Evolutionary conservation across 2,329 filamentous ascomycete genomes (phyloP).

Genomic region (Trichoderma arundinaceum): DNA sequence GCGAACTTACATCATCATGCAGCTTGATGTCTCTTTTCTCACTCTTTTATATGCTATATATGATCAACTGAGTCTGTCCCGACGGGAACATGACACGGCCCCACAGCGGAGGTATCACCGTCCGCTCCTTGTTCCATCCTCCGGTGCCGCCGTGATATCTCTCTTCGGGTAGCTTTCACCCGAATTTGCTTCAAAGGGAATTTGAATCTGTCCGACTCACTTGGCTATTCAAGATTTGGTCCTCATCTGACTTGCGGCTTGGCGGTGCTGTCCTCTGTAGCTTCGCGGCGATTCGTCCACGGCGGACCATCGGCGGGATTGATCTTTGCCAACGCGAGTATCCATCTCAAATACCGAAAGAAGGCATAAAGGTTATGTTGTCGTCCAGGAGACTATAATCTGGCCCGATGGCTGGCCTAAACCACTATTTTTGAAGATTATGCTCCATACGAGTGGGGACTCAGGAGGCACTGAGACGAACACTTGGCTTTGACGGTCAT

Average conservation of each 20-base stretch:
- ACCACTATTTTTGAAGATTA: too few species aligned
- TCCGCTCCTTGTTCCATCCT: not conserved
- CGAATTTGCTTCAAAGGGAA: not conserved
- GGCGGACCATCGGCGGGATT: conserved; percentile 6
- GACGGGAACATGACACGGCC: not conserved
- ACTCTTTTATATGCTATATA: too few species aligned
- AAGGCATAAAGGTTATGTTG: not conserved
- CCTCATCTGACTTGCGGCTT: not conserved
- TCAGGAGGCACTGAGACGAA: not conserved
- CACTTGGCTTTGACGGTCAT: not conserved
- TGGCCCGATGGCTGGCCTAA: too few species aligned
- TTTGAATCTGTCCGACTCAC: not conserved
- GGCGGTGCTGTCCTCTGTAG: not conserved
- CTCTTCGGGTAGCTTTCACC: not conserved
- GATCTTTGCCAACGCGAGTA: not conserved
- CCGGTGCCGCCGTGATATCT: not conserved
- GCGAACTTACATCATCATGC: not conserved
- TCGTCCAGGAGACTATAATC: too few species aligned
- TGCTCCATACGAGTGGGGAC: not conserved
- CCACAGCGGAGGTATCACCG: conserved; percentile 4
- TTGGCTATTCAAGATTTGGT: not conserved
- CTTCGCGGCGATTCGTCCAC: conserved; percentile 1
- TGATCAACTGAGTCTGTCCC: not conserved
- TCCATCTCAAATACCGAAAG: not conserved
- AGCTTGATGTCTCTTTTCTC: not conserved